phyloP scores from a whole-genome alignment of 371 early-diverging fungal species.

The Mucor indicus region DNA sequence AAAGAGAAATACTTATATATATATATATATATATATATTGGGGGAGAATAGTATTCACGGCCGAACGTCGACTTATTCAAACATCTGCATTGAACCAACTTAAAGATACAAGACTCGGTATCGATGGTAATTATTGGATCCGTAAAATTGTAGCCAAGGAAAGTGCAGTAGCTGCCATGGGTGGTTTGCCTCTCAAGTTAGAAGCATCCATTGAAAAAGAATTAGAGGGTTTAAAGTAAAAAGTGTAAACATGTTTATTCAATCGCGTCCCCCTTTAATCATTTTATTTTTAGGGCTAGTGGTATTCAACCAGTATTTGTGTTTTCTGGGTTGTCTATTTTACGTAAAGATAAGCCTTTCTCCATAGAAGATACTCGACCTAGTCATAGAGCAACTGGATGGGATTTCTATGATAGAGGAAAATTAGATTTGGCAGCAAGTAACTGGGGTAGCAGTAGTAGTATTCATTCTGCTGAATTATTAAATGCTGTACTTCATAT shows the following conservation, averaged over 20 bases:
- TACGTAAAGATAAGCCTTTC: conserved; percentile 74
- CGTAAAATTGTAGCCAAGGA: conserved; percentile 62
- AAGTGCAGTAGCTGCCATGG: conserved; percentile 64
- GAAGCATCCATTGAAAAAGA: conserved; percentile 63
- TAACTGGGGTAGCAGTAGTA: conserved; percentile 56
- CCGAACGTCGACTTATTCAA: conserved; percentile 61
- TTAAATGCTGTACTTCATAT: conserved; percentile 69
- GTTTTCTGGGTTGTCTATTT: conserved; percentile 69
- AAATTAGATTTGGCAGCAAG: conserved; percentile 59
- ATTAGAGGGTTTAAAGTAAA: conserved; percentile 61
- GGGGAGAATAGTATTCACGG: conserved; percentile 49
- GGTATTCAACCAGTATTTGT: conserved; percentile 76
- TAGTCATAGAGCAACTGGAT: conserved; percentile 60
- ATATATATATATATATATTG: background rate
- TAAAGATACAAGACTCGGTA: conserved; percentile 67
- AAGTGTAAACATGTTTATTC: background rate
- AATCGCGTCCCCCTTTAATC: background rate
- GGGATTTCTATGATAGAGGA: conserved; percentile 71
- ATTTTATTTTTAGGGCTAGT: conserved; percentile 34
- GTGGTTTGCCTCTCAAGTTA: conserved; percentile 66
- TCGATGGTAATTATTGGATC: conserved; percentile 80
- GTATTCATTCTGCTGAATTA: conserved; percentile 61
- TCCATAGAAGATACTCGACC: conserved; percentile 65
- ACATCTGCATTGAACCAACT: conserved; percentile 58
- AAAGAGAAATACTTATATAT: background rate